Conservation (phyloP, 371 early-diverging fungal genomes). For the Apophysomyces sp. region DNA sequence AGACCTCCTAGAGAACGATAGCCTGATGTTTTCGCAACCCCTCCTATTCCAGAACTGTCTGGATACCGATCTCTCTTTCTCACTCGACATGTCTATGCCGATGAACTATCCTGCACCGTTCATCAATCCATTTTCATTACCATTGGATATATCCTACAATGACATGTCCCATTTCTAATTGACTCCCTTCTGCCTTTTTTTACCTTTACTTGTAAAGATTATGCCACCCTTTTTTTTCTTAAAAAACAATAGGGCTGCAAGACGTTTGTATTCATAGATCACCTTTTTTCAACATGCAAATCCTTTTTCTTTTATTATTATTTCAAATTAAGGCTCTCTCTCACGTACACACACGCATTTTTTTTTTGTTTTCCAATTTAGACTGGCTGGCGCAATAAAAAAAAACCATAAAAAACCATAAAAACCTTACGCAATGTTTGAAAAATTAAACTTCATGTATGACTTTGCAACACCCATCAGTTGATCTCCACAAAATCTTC, state of each 20-base stretch:
- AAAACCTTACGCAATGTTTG: background rate
- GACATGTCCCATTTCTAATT: background rate
- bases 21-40: background rate
- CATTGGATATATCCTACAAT: background rate
- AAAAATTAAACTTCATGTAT: slow-evolving; percentile 18
- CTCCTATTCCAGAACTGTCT: background rate
- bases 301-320: background rate
- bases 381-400: background rate
- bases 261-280: background rate
- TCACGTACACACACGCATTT: background rate
- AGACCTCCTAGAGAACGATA: background rate
- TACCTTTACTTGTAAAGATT: background rate
- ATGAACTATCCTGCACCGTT: background rate
- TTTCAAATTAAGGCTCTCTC: background rate
- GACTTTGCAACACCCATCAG: slow-evolving; percentile 32
- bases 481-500: slow-evolving; percentile 47
- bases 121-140: background rate
- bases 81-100: background rate
- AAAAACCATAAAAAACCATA: background rate
- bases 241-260: background rate
- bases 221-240: background rate
- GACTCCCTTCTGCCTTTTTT: background rate
- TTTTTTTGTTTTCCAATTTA: background rate
- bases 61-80: background rate
- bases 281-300: no score